Evolutionary conservation across 2,329 filamentous ascomycete genomes (phyloP), one percentile per base, ranked within the genome.

Genomic region (Cytospora chrysosperma): DNA sequence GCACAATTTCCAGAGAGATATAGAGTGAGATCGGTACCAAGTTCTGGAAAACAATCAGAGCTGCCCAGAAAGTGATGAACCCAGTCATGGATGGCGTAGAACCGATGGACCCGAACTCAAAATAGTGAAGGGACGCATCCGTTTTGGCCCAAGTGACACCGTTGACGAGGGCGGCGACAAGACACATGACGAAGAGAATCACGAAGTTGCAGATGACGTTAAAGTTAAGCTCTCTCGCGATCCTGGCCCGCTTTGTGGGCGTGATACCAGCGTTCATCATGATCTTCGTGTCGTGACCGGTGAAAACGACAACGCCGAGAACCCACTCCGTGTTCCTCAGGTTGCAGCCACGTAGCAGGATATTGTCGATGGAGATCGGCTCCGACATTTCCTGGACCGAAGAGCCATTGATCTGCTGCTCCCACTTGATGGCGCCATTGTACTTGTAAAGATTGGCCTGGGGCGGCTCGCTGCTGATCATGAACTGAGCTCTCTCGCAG

Each of bases 181-280:
- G 79, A 77, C 95, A 99, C 88, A 99, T 96, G 73, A 88, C 73
- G 72, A 96, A 88, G 17, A 99, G 85, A 69, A 99, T 88, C 70
- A 90, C 81, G 73, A 99, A 98, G 77, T 99, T 99, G 84, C 93
- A 96, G 65, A 98, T 85, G 75, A 99, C 93, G 75, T 97, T 97
- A 85, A 92, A 96, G 79, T 99, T 99, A 69, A 99, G 85, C 74
- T 97, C 93, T 67, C 92, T 89, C 59, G 93, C 92, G 70, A 99
- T 93, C 69, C 92, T 88, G 43, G 95, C 87, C 67, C 94, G 90
- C 80, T 99, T 99, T 74, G 88, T 96, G 15, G 96, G 95, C 1
- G 95, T 99, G 67, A 94, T 89, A 65, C 95, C 95, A 30, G 95
- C 91, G 74, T 99, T 99, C 80, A 97, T 90, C 95, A 99, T 99